Conservation (phyloP, 1,139 yeast genomes). For the Komagataea norvegica region DNA sequence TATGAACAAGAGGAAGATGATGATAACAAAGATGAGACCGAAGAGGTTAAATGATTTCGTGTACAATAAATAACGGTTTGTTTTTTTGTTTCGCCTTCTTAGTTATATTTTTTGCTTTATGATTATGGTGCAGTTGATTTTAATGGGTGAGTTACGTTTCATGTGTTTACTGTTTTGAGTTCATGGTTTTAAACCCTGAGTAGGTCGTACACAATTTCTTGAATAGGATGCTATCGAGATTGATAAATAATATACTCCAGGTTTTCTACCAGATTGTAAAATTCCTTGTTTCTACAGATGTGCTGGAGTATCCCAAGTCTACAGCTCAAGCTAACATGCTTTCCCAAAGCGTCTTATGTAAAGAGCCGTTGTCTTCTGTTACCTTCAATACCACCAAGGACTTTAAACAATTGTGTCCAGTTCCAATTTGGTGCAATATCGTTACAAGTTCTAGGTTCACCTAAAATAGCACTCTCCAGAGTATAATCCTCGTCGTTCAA, state of each 20-base stretch:
- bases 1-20: slow-evolving; percentile 9
- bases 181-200: too few relatives aligned
- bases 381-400: slow-evolving; percentile 59
- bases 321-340: slow-evolving; percentile 35
- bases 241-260: too few relatives aligned
- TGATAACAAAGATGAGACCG: slow-evolving; percentile 5
- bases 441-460: slow-evolving; percentile 70
- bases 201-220: too few relatives aligned
- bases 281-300: slow-evolving; percentile 10
- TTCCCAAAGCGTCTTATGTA: slow-evolving; percentile 35
- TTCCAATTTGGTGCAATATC: slow-evolving; percentile 76
- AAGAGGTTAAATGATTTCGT: background rate
- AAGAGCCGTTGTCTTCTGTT: slow-evolving; percentile 33
- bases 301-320: slow-evolving; percentile 49
- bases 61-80: background rate
- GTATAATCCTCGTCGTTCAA: slow-evolving; percentile 85
- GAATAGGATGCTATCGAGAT: too few relatives aligned
- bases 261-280: too few relatives aligned
- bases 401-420: slow-evolving; percentile 61
- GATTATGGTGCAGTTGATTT: too few relatives aligned
- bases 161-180: too few relatives aligned
- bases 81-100: background rate
- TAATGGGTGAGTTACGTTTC: too few relatives aligned
- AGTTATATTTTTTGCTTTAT: too few relatives aligned
- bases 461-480: slow-evolving; percentile 78